A percentile compares a stretch with the other conserved stretches of the same genome.
These are phyloP conservation scores for Cubamyces sp. DNA, from an alignment of 768 basidiomycete species.

Conservation along the genomic window DNA sequence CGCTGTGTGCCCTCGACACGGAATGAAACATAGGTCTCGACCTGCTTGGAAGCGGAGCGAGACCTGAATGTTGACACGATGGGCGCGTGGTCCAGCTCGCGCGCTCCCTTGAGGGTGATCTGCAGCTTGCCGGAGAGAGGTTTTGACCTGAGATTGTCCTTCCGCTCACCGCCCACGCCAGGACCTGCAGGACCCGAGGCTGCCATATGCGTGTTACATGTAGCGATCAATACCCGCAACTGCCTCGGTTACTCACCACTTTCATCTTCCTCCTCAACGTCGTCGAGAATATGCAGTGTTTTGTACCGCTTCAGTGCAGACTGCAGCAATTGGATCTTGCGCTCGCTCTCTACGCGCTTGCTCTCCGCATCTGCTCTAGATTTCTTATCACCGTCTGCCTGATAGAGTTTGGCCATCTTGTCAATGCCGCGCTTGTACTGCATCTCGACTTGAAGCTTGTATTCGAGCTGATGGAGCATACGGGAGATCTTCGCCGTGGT, in stretches of 20 bases:
- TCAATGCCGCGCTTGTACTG: slow-evolving; percentile 99
- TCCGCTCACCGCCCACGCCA: slow-evolving; percentile 80
- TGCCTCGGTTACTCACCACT: slow-evolving; percentile 45
- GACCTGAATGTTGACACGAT: slow-evolving; percentile 59
- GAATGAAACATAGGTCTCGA: slow-evolving; percentile 90
- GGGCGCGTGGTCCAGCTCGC: slow-evolving; percentile 94
- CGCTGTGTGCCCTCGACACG: slow-evolving; percentile 96
- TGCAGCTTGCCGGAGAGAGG: slow-evolving; percentile 91
- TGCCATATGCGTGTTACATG: background rate
- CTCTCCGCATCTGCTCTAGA: slow-evolving; percentile 90
- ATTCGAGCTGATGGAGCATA: slow-evolving; percentile 98
- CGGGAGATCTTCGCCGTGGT: slow-evolving; percentile 95
- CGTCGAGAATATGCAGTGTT: slow-evolving; percentile 92
- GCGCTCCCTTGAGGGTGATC: slow-evolving; percentile 86
- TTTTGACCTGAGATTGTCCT: slow-evolving; percentile 91
- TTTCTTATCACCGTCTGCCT: slow-evolving; percentile 97
- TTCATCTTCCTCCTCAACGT: slow-evolving; percentile 85
- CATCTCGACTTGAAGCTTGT: slow-evolving; percentile 97
- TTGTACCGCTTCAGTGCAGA: slow-evolving; percentile 95
- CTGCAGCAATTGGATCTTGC: slow-evolving; percentile 92
- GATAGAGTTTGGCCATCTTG: slow-evolving; percentile 97
- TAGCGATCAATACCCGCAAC: background rate
- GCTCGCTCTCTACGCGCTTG: slow-evolving; percentile 93
- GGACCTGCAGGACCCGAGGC: slow-evolving; percentile 45
- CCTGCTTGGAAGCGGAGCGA: slow-evolving; percentile 80